These are phyloP conservation scores for Monosporascus sp. DNA, from an alignment of 2,329 filamentous ascomycete species.

Conservation along the genomic window DNA sequence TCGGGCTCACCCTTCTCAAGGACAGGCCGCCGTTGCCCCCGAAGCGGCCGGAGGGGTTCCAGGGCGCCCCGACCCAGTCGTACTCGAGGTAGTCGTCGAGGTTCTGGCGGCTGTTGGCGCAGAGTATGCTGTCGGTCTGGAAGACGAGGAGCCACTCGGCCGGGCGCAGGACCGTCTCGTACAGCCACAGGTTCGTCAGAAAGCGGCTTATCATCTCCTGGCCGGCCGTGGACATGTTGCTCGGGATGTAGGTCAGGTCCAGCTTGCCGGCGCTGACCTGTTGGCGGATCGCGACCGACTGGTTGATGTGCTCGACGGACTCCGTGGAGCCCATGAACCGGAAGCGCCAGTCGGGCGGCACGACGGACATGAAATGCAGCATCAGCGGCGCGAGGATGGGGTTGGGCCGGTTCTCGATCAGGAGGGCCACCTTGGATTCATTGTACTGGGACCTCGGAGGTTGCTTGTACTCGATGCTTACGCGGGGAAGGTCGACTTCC, in stretches of 20 bases:
- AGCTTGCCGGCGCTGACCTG: conserved; percentile 41
- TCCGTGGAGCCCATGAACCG: conserved; percentile 48
- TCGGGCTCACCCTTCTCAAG: conserved; percentile 46
- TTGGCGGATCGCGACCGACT: conserved; percentile 39
- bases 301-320: conserved; percentile 40
- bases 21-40: conserved; percentile 50
- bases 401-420: conserved; percentile 48
- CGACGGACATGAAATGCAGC: conserved; percentile 51
- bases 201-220: conserved; percentile 50
- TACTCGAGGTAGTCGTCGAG: conserved; percentile 47
- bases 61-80: conserved; percentile 51
- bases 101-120: conserved; percentile 43
- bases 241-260: conserved; percentile 45
- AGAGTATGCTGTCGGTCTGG: conserved; percentile 51
- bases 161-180: conserved; percentile 41
- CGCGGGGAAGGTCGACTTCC: conserved; percentile 7
- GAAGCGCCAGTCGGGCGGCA: conserved; percentile 54
- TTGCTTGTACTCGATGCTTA: conserved; percentile 28
- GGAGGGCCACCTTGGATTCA: conserved; percentile 47
- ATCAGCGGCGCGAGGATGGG: conserved; percentile 47
- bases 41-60: conserved; percentile 36
- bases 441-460: conserved; percentile 34
- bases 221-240: conserved; percentile 44
- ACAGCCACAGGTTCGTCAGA: conserved; percentile 48
- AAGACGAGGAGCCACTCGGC: conserved; percentile 52